Percentiles rank a stretch among this genome's conserved stretches.
Evolutionary conservation across 345 rosid species (phyloP).

Genomic region (Lenwebbia sp.): DNA sequence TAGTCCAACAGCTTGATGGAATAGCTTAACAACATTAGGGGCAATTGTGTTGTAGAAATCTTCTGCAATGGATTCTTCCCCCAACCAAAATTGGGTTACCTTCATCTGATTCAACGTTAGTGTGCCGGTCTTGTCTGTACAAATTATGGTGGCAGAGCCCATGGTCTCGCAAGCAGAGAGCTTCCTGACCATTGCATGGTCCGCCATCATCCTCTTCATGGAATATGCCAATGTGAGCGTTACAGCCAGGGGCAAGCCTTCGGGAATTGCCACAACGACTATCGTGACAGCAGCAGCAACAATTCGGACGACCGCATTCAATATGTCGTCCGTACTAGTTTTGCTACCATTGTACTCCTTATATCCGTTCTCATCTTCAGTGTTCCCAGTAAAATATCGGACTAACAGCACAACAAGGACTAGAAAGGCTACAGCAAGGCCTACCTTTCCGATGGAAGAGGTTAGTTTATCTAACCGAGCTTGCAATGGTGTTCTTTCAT

Average conservation of each 20-base stretch:
- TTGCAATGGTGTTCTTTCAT: constrained; percentile 64
- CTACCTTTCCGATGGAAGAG: constrained; percentile 52
- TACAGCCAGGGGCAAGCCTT: constrained; percentile 76
- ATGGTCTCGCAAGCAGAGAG: constrained; percentile 79
- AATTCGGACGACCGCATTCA: constrained; percentile 49
- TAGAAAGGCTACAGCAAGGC: constrained; percentile 55
- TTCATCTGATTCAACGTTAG: constrained; percentile 69
- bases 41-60: constrained; percentile 6
- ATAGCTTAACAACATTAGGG: constrained; percentile 29
- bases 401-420: constrained; percentile 50
- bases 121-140: constrained; percentile 83
- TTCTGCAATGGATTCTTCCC: constrained; percentile 18
- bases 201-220: constrained; percentile 77
- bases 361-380: constrained; percentile 38
- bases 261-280: constrained; percentile 80
- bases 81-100: constrained; percentile 57
- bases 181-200: constrained; percentile 76
- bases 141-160: constrained; percentile 75
- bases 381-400: constrained; percentile 64
- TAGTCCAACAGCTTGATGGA: constrained; percentile 49
- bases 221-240: constrained; percentile 74
- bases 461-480: constrained; percentile 54
- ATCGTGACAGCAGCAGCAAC: constrained; percentile 68
- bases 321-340: constrained; percentile 38
- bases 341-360: constrained; percentile 29